phyloP scores from a whole-genome alignment of 768 basidiomycete genomes.

The Tylopilus felleus region DNA sequence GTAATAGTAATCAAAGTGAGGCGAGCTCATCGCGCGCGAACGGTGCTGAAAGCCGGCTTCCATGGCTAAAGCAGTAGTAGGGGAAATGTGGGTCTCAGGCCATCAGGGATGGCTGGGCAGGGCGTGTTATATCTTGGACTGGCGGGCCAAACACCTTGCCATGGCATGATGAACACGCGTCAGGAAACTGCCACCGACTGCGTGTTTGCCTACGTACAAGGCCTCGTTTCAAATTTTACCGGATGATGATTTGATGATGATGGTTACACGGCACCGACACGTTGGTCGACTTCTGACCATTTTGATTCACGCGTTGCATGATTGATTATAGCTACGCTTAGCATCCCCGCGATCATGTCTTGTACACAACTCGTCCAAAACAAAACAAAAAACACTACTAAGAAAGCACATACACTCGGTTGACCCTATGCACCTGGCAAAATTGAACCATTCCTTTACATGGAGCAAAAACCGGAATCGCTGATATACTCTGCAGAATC shows the following conservation, averaged over 20 bases:
- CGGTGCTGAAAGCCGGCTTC: conserved; percentile 30
- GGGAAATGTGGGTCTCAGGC: conserved; percentile 8
- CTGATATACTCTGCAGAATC: conserved; percentile 41
- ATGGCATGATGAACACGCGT: conserved; percentile 32
- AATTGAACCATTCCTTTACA: conserved; percentile 13
- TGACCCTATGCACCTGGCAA: neutral
- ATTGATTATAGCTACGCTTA: conserved; percentile 14
- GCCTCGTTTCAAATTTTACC: conserved; percentile 26
- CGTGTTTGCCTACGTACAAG: conserved; percentile 26
- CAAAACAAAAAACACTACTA: conserved; percentile 2
- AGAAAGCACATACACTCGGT: conserved; percentile 4
- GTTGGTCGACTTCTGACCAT: conserved; percentile 21
- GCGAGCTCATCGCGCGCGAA: conserved; percentile 21
- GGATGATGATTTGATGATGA: neutral
- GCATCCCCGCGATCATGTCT: conserved; percentile 13
- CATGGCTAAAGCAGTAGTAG: conserved; percentile 18
- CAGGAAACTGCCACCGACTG: conserved; percentile 15
- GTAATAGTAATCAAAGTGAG: conserved; percentile 18
- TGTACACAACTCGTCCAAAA: too few species aligned
- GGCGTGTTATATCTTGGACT: conserved; percentile 32
- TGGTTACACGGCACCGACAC: conserved; percentile 23
- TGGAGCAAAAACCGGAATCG: conserved; percentile 49
- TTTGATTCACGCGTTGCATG: conserved; percentile 13
- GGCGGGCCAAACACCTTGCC: conserved; percentile 24
- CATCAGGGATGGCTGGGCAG: conserved; percentile 15